Conservation (phyloP, 1,284 basidiomycete genomes). For the Mycosarcoma mackinlayi region DNA sequence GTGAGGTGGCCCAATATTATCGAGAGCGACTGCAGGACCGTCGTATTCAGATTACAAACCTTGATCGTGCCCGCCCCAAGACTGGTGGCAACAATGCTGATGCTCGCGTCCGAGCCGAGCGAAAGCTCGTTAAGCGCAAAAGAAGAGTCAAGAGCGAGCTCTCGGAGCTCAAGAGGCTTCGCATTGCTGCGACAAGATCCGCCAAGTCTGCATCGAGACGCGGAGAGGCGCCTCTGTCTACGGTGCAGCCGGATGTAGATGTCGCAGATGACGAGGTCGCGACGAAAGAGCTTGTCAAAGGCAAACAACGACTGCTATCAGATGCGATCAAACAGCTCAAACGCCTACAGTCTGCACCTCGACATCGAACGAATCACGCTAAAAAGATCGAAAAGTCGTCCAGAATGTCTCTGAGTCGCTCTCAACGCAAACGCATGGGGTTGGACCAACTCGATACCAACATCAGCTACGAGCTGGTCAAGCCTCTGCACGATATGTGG, state of each 20-base stretch:
- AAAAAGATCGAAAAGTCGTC: slow-evolving; percentile 32
- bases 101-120: slow-evolving; percentile 25
- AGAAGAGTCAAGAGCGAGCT: slow-evolving; percentile 44
- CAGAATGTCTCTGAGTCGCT: slow-evolving; percentile 27
- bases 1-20: slow-evolving; percentile 37
- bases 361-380: slow-evolving; percentile 16
- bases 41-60: slow-evolving; percentile 50
- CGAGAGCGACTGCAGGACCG: slow-evolving; percentile 45
- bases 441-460: slow-evolving; percentile 34
- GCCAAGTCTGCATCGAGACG: slow-evolving; percentile 4
- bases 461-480: slow-evolving; percentile 38
- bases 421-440: slow-evolving; percentile 40
- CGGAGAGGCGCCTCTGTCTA: background rate
- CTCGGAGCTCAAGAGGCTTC: slow-evolving; percentile 39
- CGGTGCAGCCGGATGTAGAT: background rate
- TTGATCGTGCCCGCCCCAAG: slow-evolving; percentile 43
- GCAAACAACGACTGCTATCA: slow-evolving; percentile 32
- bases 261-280: background rate
- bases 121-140: slow-evolving; percentile 33
- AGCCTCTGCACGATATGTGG: slow-evolving; percentile 49
- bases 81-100: slow-evolving; percentile 30
- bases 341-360: slow-evolving; percentile 22
- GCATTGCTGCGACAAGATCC: slow-evolving; percentile 27
- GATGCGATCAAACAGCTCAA: slow-evolving; percentile 28
- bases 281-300: slow-evolving; percentile 16